Evolutionary conservation across 2,329 filamentous ascomycete genomes (phyloP), one percentile per base, ranked within the genome.

Genomic region (Clarireedia paspali): DNA sequence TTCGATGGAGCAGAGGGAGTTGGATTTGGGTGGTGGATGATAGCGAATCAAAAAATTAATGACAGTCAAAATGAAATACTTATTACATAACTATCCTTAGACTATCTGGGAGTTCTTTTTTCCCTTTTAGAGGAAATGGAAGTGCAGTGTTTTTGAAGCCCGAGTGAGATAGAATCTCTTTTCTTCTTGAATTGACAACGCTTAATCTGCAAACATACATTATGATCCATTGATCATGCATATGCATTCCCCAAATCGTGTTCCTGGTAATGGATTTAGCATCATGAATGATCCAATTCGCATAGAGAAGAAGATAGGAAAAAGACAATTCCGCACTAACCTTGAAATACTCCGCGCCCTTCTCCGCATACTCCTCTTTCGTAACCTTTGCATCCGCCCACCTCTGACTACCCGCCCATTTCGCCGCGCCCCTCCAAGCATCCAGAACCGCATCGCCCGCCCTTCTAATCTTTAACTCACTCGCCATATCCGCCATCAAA

Each of bases 271-370:
- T 3, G 12, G 39, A 44, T 20, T 12, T 15, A 6, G 47, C 44
- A 40, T 2, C 2, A 17, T 36, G 15, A n/a, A 9, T 7, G 2
- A 12, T 14, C 4, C 30, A 34, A 34, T 34, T 12, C 30, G 10
- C 27, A 10, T 12, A 30, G 15, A 44, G 10, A 40, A 1, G 27
- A 14, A 30, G 17, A 4, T 1, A 17, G 26, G 26, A 38, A 7
- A 15, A 38, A 51, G 26, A 24, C 15, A 46, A 15, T 7, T 23
- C 20, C 10, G 26, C 44, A 59, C 64, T 49, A 63, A 69, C 91
- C 83, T 95, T 96, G 70, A 97, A 80, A 75, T 97, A 97, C 65
- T 97, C 92, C 23, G 84, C 78, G 1, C 94, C 94, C 77, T 95
- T 96, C 76, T 99, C 94, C 64, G 82, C 71, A 73, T 90, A 99